Evolutionary conservation across 2,329 filamentous ascomycete species (phyloP).

Genomic region (Lecanicillium sp.): DNA sequence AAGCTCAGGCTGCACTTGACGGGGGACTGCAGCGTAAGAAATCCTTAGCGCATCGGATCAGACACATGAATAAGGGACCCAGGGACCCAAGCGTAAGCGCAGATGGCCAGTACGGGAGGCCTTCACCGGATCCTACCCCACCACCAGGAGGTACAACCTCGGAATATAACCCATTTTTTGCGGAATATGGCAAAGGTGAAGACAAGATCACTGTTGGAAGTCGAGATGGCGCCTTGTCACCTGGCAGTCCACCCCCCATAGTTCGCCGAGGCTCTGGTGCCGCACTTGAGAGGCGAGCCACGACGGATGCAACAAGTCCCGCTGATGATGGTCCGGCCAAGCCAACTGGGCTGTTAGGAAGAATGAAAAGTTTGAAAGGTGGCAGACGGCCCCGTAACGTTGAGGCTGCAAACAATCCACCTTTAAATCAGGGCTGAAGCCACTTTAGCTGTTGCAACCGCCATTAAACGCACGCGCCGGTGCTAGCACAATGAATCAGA

Average conservation of each 20-base stretch:
- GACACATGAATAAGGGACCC: constrained; percentile 68
- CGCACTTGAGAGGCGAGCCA: constrained; percentile 55
- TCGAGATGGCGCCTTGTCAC: constrained; percentile 30
- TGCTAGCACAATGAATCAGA: too few species aligned
- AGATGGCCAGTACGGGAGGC: constrained; percentile 36
- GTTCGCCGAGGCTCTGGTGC: constrained; percentile 27
- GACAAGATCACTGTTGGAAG: constrained; percentile 41
- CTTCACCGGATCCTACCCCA: constrained; percentile 29
- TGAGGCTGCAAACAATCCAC: constrained; percentile 19
- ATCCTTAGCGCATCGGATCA: constrained; percentile 85
- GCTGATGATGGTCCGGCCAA: constrained; percentile 34
- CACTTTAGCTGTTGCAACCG: too few species aligned
- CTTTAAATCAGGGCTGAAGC: constrained; percentile 4
- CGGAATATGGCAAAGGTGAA: constrained; percentile 58
- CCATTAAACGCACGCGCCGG: too few species aligned
- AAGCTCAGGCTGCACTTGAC: constrained; percentile 48
- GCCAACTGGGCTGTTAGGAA: constrained; percentile 59
- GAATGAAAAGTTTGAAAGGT: constrained; percentile 77
- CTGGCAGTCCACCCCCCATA: constrained; percentile 50
- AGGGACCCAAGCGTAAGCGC: constrained; percentile 51
- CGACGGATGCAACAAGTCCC: constrained; percentile 42
- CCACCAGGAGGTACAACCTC: constrained; percentile 23
- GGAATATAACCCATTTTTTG: constrained; percentile 69
- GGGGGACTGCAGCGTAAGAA: constrained; percentile 78
- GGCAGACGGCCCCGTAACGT: constrained; percentile 39